phyloP scores from a whole-genome alignment of 495 filamentous ascomycete species.

The Aspergillus cristatus region DNA sequence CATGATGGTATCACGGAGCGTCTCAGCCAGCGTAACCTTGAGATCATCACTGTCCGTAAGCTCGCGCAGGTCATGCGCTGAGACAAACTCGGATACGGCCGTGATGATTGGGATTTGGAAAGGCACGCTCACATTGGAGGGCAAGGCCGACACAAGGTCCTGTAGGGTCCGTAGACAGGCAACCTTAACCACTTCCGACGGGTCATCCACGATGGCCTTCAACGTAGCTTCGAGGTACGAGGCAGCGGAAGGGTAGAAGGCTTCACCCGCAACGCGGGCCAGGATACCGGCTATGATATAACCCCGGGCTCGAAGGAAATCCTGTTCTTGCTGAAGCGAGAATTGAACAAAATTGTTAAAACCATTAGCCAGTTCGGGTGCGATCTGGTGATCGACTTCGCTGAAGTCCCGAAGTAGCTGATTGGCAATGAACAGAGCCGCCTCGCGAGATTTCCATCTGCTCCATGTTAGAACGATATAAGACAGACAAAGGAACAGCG shows the following conservation, averaged over 20 bases:
- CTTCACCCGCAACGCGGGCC: conserved; percentile 45
- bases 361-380: conserved; percentile 54
- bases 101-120: conserved; percentile 66
- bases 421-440: conserved; percentile 73
- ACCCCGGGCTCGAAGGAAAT: conserved; percentile 73
- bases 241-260: conserved; percentile 41
- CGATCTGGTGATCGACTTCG: conserved; percentile 59
- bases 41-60: conserved; percentile 81
- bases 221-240: conserved; percentile 68
- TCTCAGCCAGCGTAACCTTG: conserved; percentile 81
- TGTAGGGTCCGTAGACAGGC: conserved; percentile 84
- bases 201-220: conserved; percentile 61
- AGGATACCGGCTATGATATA: conserved; percentile 75
- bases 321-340: conserved; percentile 57
- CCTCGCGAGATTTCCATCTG: conserved; percentile 63
- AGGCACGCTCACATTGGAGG: conserved; percentile 40
- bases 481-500: neutral
- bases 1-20: conserved; percentile 71
- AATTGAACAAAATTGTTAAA: conserved; percentile 73
- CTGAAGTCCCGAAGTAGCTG: conserved; percentile 70
- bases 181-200: conserved; percentile 81
- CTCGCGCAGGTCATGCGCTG: conserved; percentile 69
- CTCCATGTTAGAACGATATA: neutral
- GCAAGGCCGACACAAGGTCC: conserved; percentile 59
- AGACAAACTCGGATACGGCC: conserved; percentile 68